Percentiles rank a stretch among this genome's conserved stretches.
These are phyloP conservation scores for Colletotrichum tamarilloi DNA, from an alignment of 2,329 filamentous ascomycete genomes.

Conservation along the genomic window DNA sequence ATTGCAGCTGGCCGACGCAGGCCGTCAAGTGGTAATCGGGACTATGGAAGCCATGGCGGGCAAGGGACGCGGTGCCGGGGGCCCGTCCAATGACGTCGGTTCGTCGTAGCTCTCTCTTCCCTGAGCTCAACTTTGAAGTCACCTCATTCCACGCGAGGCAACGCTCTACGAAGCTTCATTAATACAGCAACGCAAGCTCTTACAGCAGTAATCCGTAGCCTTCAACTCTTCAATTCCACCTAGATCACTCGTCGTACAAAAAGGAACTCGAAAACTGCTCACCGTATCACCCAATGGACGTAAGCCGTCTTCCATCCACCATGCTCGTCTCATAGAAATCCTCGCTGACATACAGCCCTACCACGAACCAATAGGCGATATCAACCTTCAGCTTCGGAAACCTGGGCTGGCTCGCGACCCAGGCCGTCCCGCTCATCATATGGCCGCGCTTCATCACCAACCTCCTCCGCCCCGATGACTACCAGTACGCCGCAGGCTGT, in stretches of 20 bases:
- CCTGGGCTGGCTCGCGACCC: conserved; percentile 61
- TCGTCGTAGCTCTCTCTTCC: background rate
- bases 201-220: too few species aligned
- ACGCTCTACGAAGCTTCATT: background rate
- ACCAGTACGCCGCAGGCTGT: conserved; percentile 43
- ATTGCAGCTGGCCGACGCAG: background rate
- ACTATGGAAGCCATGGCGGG: background rate
- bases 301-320: conserved; percentile 29
- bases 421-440: conserved; percentile 58
- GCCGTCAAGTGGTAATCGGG: background rate
- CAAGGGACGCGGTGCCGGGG: conserved; percentile 12
- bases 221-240: background rate
- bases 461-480: conserved; percentile 50
- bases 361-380: conserved; percentile 52
- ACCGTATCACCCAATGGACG: conserved; percentile 40
- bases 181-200: background rate
- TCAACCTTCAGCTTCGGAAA: conserved; percentile 63
- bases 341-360: background rate
- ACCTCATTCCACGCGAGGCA: background rate
- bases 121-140: conserved; percentile 1
- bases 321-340: background rate
- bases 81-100: conserved; percentile 31
- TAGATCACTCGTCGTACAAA: background rate
- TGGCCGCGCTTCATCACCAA: conserved; percentile 60
- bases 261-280: background rate